Evolutionary conservation across 169 alveolate genomes (phyloP).

Genomic region (Eimeria zaria): DNA sequence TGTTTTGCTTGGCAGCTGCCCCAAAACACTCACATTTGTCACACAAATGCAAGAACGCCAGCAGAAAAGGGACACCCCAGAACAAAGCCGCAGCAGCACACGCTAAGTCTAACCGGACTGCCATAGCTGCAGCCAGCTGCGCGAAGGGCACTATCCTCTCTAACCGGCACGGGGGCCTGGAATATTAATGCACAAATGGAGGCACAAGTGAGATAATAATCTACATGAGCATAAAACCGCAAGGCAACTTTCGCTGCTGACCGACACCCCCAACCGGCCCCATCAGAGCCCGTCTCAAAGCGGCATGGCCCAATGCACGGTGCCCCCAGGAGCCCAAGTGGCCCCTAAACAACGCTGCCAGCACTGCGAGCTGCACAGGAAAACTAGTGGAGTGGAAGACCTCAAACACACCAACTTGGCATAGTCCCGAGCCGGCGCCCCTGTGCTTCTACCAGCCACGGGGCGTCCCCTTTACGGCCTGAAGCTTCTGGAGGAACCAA

Average conservation of each 20-base stretch:
- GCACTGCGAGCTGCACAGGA: conserved; percentile 33
- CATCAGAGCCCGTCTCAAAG: conserved; percentile 2
- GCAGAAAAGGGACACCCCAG: neutral
- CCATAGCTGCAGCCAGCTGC: neutral
- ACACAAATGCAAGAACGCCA: neutral
- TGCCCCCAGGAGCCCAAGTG: neutral
- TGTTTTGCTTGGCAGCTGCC: neutral
- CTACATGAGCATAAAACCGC: conserved; percentile 15
- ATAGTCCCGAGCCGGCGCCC: conserved; percentile 19
- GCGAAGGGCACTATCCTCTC: neutral
- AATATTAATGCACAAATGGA: neutral
- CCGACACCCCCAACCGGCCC: conserved; percentile 5
- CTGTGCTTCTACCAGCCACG: neutral
- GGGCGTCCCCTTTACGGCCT: neutral
- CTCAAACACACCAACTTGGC: conserved; percentile 3
- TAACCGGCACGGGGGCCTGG: conserved; percentile 12
- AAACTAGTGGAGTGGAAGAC: conserved; percentile 17
- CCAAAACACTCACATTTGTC: conserved; percentile 13
- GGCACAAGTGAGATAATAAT: neutral
- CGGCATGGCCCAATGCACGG: neutral
- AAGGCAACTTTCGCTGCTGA: conserved; percentile 1
- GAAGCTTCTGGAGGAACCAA: neutral
- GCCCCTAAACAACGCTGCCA: conserved; percentile 16
- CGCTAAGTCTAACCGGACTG: neutral
- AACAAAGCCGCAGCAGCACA: neutral